Conservation (phyloP, 2,329 filamentous ascomycete genomes). For the Fonsecaea monophora region DNA sequence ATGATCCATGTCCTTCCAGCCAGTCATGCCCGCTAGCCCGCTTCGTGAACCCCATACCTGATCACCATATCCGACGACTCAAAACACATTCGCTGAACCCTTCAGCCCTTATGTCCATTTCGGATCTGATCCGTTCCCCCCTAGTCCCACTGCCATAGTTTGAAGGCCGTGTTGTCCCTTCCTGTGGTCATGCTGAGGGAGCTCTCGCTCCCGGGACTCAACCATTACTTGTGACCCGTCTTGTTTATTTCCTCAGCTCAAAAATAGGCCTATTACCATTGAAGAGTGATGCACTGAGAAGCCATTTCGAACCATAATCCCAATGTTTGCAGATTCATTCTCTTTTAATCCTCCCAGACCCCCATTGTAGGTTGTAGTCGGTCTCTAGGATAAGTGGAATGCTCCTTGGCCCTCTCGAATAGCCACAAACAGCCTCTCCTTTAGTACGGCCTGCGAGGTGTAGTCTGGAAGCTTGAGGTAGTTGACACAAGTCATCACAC, state of each 20-base stretch:
- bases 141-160: neutral
- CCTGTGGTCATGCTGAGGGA: neutral
- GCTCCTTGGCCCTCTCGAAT: constrained; percentile 96
- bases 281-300: neutral
- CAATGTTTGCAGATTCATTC: neutral
- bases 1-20: neutral
- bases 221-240: constrained; percentile 3
- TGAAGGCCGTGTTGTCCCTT: neutral
- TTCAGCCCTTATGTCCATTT: neutral
- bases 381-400: constrained; percentile 83
- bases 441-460: constrained; percentile 76
- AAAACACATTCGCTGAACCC: neutral
- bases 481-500: constrained; percentile 99
- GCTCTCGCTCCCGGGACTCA: neutral
- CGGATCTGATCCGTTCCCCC: neutral
- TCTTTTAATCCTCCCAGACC: neutral
- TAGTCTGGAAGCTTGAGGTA: constrained; percentile 98
- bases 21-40: neutral
- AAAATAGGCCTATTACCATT: neutral
- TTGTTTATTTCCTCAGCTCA: constrained; percentile 1
- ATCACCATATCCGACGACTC: neutral
- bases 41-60: neutral
- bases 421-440: constrained; percentile 78
- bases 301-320: neutral
- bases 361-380: neutral